A percentile compares a stretch with the other conserved stretches of the same genome.
phyloP scores from a whole-genome alignment of 2,329 filamentous ascomycete species.

The Arthrobotrys pseudoclavata region DNA sequence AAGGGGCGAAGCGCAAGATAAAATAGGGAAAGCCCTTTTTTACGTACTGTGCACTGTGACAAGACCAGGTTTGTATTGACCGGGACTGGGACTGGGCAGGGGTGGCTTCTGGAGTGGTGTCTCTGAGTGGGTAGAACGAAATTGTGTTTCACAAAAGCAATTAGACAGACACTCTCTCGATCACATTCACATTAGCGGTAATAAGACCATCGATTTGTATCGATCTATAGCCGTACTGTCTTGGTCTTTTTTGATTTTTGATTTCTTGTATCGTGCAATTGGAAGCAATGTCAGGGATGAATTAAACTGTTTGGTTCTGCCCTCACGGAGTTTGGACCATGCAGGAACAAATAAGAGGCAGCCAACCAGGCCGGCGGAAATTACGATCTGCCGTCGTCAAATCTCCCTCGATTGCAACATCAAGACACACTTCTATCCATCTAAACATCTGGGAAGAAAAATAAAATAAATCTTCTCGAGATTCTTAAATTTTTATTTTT shows the following conservation, averaged over 20 bases:
- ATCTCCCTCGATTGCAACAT: constrained; percentile 6
- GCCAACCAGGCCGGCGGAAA: constrained; percentile 17
- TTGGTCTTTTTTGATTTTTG: not conserved
- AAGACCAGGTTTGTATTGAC: not conserved
- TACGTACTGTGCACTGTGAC: not conserved
- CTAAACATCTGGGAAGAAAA: no score
- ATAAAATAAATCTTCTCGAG: not conserved
- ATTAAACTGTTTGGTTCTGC: not conserved
- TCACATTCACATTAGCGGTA: no score
- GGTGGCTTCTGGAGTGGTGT: not conserved
- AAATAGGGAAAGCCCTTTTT: constrained; percentile 14
- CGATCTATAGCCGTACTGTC: no score
- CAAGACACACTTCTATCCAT: not conserved
- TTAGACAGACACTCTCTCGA: not conserved
- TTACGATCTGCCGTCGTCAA: constrained; percentile 30
- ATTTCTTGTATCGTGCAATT: no score
- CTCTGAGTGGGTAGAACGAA: not conserved
- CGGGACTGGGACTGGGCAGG: constrained; percentile 6
- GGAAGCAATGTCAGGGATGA: not conserved
- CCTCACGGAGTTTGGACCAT: not conserved
- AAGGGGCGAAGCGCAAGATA: constrained; percentile 28
- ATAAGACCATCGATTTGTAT: no score
- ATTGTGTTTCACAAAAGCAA: not conserved
- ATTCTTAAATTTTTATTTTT: not conserved
- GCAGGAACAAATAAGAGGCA: constrained; percentile 2